Evolutionary conservation across 2,329 filamentous ascomycete species (phyloP).

Genomic region (Trichophyton rubrum): DNA sequence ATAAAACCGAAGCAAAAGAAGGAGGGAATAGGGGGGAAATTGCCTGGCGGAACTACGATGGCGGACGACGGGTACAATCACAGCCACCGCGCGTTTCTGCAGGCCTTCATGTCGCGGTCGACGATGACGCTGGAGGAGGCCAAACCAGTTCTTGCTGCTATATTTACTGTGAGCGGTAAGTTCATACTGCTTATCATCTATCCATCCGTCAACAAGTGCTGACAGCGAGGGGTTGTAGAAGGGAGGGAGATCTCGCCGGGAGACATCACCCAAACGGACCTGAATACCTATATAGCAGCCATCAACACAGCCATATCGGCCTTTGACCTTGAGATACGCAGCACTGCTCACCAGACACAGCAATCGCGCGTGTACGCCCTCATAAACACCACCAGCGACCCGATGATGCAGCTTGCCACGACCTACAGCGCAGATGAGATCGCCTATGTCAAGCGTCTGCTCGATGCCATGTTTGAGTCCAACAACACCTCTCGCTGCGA

Average conservation of each 20-base stretch:
- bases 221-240: constrained; percentile 22
- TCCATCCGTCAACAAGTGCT: background rate
- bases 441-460: constrained; percentile 70
- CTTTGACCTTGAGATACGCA: constrained; percentile 81
- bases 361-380: constrained; percentile 61
- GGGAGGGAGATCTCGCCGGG: constrained; percentile 39
- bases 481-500: constrained; percentile 72
- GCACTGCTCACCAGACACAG: constrained; percentile 53
- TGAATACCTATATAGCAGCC: constrained; percentile 55
- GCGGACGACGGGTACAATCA: no score
- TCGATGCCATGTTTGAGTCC: constrained; percentile 85
- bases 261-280: constrained; percentile 55
- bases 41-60: no score
- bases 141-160: constrained; percentile 60
- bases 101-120: constrained; percentile 70
- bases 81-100: constrained; percentile 71
- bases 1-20: no score
- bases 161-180: constrained; percentile 50
- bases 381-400: constrained; percentile 77
- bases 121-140: constrained; percentile 64
- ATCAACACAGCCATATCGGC: constrained; percentile 61
- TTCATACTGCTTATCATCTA: background rate
- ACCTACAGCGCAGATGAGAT: constrained; percentile 71
- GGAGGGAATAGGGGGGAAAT: no score
- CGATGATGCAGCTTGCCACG: constrained; percentile 76